A percentile compares a stretch with the other conserved stretches of the same genome.
These are phyloP conservation scores for Acer yangbiense DNA, from an alignment of 345 rosid genomes.

Conservation along the genomic window DNA sequence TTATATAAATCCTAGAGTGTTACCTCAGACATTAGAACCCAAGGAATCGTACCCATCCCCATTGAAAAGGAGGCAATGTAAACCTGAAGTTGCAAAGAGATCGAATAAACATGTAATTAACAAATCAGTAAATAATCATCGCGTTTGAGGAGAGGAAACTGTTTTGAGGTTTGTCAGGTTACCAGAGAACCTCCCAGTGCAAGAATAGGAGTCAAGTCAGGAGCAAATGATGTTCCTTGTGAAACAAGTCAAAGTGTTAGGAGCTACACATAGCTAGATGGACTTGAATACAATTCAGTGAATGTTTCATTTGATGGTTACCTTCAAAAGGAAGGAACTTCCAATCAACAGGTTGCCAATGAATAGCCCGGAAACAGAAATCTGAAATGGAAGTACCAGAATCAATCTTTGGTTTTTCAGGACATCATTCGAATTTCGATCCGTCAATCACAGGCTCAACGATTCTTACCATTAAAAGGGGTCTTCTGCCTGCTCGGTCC, in stretches of 20 bases:
- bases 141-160: no score
- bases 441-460: not conserved
- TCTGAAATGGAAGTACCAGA: conserved; percentile 26
- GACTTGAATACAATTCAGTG: not conserved
- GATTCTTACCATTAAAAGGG: conserved; percentile 41
- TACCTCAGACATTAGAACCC: conserved; percentile 43
- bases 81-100: conserved; percentile 19
- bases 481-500: conserved; percentile 51
- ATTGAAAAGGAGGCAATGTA: conserved; percentile 24
- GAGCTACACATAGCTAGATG: not conserved
- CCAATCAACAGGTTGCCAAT: conserved; percentile 41
- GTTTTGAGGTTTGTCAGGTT: not conserved
- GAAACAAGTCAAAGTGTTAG: not conserved
- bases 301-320: not conserved
- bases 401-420: no score
- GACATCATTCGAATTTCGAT: not conserved
- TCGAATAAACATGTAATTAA: no score
- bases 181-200: conserved; percentile 50
- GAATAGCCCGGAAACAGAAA: conserved; percentile 43
- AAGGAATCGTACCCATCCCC: conserved; percentile 33
- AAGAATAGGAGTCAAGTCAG: conserved; percentile 32
- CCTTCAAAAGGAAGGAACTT: conserved; percentile 48
- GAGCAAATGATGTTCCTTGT: conserved; percentile 38
- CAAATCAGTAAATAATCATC: not conserved
- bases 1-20: not conserved